Evolutionary conservation across 2,329 filamentous ascomycete genomes (phyloP), one percentile per base, ranked within the genome.

Genomic region (Exophiala dermatitidis): DNA sequence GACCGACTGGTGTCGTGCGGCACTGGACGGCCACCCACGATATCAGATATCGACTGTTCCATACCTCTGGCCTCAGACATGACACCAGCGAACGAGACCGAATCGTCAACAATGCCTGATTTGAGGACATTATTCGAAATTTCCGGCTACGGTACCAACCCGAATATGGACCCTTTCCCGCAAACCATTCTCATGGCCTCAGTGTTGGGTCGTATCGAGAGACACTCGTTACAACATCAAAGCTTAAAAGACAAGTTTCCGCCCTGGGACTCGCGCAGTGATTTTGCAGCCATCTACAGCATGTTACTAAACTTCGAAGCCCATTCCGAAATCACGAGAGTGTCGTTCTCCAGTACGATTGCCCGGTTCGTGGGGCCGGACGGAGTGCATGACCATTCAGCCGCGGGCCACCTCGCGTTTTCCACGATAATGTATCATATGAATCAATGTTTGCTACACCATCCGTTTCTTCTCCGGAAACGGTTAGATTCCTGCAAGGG

Each of bases 251-350:
- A 63, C 38, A 48, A 57, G 10, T 60, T 63, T 12, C 65, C 65
- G 4, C 68, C 68, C 6, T 71, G 69, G 69, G 66, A 69, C 47
- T 64, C 68, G 1, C 64, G 65, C 48, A 69, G 67, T 1, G 63
- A 69, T 28, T 70, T 67, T 46, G 59, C 67, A 1, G 56, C 56
- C 1, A 68, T 69, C 29, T 63, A 67, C 29, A 68, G 67, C 5
- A 62, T 62, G 3, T 50, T 71, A 12, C 50, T 69, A 5, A 61
- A 65, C 12, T 55, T 68, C 1, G 69, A 70, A 50, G 64, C 64
- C 2, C 65, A 68, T 48, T 64, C 63, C 10, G 60, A 64, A 38
- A 48, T 64, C 10, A 57, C 61, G 10, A 52, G 50, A 6, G 44
- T 53, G 33, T 53, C 49, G 19, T 62, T 65, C 5, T 62, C 59